phyloP scores from a whole-genome alignment of 1,284 basidiomycete genomes.

The Apiotrichum siamense region DNA sequence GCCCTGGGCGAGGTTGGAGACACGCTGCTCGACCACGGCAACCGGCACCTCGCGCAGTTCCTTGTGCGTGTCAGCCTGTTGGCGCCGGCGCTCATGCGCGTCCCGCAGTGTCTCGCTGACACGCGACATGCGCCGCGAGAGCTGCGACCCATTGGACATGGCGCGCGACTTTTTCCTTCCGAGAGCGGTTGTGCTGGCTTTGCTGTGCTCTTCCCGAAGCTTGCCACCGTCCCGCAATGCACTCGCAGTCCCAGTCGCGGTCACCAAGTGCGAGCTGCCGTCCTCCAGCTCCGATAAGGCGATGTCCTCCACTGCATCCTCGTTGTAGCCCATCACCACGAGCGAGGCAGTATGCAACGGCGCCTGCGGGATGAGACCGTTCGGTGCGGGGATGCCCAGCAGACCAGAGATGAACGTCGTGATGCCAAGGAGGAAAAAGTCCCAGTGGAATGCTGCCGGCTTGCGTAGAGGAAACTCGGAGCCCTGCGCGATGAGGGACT shows the following conservation, averaged over 20 bases:
- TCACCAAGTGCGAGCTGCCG: neutral
- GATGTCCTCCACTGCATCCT: slow-evolving; percentile 43
- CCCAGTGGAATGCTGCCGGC: slow-evolving; percentile 89
- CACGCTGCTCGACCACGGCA: slow-evolving; percentile 78
- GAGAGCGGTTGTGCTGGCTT: neutral
- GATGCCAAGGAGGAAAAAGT: slow-evolving; percentile 71
- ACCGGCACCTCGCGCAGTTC: slow-evolving; percentile 60
- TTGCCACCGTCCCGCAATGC: neutral
- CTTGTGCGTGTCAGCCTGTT: slow-evolving; percentile 16
- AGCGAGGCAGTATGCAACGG: slow-evolving; percentile 88
- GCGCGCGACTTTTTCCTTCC: neutral
- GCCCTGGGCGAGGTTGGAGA: slow-evolving; percentile 81
- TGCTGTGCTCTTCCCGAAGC: neutral
- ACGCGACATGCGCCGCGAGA: slow-evolving; percentile 1
- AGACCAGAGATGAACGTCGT: slow-evolving; percentile 88
- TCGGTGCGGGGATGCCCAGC: slow-evolving; percentile 85
- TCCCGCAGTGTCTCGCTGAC: slow-evolving; percentile 1
- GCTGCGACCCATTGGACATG: neutral
- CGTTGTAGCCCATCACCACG: slow-evolving; percentile 62
- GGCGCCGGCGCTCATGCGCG: slow-evolving; percentile 3
- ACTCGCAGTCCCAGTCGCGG: neutral
- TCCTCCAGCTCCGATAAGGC: slow-evolving; percentile 8
- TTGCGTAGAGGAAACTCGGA: slow-evolving; percentile 83
- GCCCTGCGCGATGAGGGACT: slow-evolving; percentile 89
- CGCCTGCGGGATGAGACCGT: slow-evolving; percentile 89